Base-by-base conservation (phyloP, 176 grass and related monocot genomes). In the Urochloa ruziziensis region DNA sequence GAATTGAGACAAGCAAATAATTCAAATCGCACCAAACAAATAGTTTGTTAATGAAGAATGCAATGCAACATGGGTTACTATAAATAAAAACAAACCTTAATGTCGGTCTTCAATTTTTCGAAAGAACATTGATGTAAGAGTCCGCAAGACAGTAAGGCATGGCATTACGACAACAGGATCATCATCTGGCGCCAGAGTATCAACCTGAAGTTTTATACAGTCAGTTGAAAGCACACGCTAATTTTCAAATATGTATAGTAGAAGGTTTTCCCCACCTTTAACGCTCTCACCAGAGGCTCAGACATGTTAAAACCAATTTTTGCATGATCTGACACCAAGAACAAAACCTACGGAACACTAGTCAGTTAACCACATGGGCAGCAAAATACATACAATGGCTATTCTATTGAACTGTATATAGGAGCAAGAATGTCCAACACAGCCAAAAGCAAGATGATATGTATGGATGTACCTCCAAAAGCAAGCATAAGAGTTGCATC, bases 401-500 rank as follows among this genome's bases (percentile, higher is more conserved):
- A 52, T 70, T 23, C 17, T 62, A 39, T 13, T 62, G 35, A 12
- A 74, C 30, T 14, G 49, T 44, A 57, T 21, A 51, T 34, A 60
- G 35, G 6, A 63, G n/a, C 18, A 33, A 7, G 5, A 53, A 70
- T 70, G 12, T 7, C 57, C 25, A 83, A 83, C 12, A 63, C 16
- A 78, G 1, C 15, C n/a, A 54, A 77, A 40, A n/a, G n/a, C n/a
- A 37, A n/a, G 29, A 47, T 64, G 33, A 43, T 62, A 9, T 40
- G 39, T n/a, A n/a, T 3, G 48, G 17, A 9, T 25, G 68, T 56
- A 98, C 96, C 96, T 98, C 85, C 85, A 98, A 91, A 85, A 98
- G 91, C 86, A 95, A 88, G 75, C 96, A 95, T 59, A 98, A 78
- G 30, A 85, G 84, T 34, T 90, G 74, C n/a, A 90, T 70, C 91